A percentile compares a stretch with the other conserved stretches of the same genome.
phyloP scores from a whole-genome alignment of 2,329 filamentous ascomycete genomes.

The Cladorrhinum sp. region DNA sequence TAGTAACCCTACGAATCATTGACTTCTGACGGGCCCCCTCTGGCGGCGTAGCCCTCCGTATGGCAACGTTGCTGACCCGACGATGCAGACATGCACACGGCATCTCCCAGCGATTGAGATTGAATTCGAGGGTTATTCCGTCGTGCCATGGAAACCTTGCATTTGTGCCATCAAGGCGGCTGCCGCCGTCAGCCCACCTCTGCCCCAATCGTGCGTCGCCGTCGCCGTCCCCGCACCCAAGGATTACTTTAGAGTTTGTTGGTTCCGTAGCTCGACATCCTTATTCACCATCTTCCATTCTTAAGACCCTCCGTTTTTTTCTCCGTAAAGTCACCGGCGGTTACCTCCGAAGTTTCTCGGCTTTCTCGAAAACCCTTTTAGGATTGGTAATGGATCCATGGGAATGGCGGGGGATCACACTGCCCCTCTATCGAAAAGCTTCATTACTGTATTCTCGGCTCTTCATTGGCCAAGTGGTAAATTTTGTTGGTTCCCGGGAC shows the following conservation, averaged over 20 bases:
- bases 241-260: too few species aligned
- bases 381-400: too few species aligned
- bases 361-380: background rate
- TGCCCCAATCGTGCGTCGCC: too few species aligned
- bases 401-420: background rate
- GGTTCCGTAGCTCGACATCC: background rate
- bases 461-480: background rate
- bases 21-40: background rate
- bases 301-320: too few species aligned
- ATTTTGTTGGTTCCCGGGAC: background rate
- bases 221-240: too few species aligned
- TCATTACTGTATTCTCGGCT: background rate
- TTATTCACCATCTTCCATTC: background rate
- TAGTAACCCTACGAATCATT: background rate
- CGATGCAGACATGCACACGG: too few species aligned
- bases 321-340: too few species aligned
- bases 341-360: background rate
- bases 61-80: too few species aligned
- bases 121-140: background rate
- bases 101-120: too few species aligned
- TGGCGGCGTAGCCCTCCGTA: background rate
- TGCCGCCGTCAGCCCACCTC: too few species aligned
- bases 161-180: too few species aligned
- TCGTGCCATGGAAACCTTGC: background rate
- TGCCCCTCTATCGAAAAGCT: background rate